A percentile compares a stretch with the other conserved stretches of the same genome.
Conservation (phyloP, 345 rosid species). For the Euphorbia pulcherrima region DNA sequence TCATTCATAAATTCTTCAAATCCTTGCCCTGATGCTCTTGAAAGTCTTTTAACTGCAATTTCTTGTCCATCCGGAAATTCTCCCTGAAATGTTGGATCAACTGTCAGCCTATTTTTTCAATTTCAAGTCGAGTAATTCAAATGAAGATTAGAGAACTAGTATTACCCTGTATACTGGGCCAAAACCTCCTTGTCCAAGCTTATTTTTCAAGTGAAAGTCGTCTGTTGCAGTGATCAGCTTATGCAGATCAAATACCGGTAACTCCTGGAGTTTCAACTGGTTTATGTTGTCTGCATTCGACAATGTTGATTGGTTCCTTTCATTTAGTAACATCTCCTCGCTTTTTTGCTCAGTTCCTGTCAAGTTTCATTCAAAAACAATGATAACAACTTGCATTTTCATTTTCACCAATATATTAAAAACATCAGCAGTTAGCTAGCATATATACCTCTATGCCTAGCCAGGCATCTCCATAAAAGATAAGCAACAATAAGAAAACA, state of each 20-base stretch:
- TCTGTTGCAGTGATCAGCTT: slow-evolving; percentile 27
- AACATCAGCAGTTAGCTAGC: too few relatives aligned
- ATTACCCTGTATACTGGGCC: slow-evolving; percentile 42
- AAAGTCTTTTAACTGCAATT: slow-evolving; percentile 40
- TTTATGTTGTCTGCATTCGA: neutral
- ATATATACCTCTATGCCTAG: slow-evolving; percentile 24
- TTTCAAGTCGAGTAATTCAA: neutral
- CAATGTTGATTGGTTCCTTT: neutral
- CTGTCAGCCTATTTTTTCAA: neutral
- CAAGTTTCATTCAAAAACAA: neutral
- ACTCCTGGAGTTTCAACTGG: slow-evolving; percentile 19
- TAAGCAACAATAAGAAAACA: neutral
- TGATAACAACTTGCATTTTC: neutral
- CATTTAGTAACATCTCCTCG: neutral
- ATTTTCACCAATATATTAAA: neutral
- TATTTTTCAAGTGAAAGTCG: slow-evolving; percentile 21
- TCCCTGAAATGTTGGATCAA: slow-evolving; percentile 8
- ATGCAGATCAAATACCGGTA: slow-evolving; percentile 24
- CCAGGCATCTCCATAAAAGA: slow-evolving; percentile 11
- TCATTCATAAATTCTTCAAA: slow-evolving; percentile 39
- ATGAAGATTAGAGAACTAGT: neutral
- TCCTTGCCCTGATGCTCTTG: slow-evolving; percentile 29
- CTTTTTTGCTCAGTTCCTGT: slow-evolving; percentile 5
- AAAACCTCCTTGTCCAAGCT: slow-evolving; percentile 43
- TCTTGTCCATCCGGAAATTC: slow-evolving; percentile 25